Conservation (phyloP, 805 yeast genomes). For the Candida anglica region DNA sequence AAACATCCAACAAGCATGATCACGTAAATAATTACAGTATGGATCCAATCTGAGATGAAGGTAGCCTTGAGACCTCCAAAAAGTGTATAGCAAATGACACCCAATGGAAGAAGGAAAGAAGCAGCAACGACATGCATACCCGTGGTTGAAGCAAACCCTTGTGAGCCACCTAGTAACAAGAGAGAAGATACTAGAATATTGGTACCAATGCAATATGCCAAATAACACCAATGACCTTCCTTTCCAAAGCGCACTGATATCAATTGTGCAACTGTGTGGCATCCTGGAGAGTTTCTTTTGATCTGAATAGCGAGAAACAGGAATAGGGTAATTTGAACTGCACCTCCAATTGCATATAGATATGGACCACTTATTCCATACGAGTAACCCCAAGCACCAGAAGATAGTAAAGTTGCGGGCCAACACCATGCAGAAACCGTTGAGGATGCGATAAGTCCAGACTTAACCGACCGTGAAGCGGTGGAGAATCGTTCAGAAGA, state of each 20-base stretch:
- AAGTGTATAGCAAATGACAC: slow-evolving; percentile 69
- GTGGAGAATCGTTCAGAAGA: slow-evolving; percentile 41
- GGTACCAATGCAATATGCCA: slow-evolving; percentile 9
- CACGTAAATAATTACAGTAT: slow-evolving; percentile 45
- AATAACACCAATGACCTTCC: slow-evolving; percentile 10
- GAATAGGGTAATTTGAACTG: slow-evolving; percentile 14
- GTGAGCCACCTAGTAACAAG: slow-evolving; percentile 42
- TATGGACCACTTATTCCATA: slow-evolving; percentile 41
- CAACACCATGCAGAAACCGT: slow-evolving; percentile 47
- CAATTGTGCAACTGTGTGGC: slow-evolving; percentile 24
- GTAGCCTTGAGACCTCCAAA: slow-evolving; percentile 85
- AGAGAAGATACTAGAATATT: slow-evolving; percentile 10
- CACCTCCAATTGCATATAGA: slow-evolving; percentile 32
- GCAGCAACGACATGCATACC: slow-evolving; percentile 47
- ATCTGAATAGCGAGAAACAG: slow-evolving; percentile 16
- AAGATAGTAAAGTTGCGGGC: slow-evolving; percentile 31
- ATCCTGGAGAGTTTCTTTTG: slow-evolving; percentile 35
- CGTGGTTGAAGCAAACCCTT: slow-evolving; percentile 35
- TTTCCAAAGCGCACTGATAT: slow-evolving; percentile 10
- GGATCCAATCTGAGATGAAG: slow-evolving; percentile 73
- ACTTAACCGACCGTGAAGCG: slow-evolving; percentile 40
- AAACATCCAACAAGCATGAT: slow-evolving; percentile 30
- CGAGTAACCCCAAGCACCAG: slow-evolving; percentile 33
- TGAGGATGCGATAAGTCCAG: slow-evolving; percentile 41
- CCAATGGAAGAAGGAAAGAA: slow-evolving; percentile 44